These are phyloP conservation scores for Capillidium heterosporum DNA, from an alignment of 371 early-diverging fungal genomes.

Conservation along the genomic window DNA sequence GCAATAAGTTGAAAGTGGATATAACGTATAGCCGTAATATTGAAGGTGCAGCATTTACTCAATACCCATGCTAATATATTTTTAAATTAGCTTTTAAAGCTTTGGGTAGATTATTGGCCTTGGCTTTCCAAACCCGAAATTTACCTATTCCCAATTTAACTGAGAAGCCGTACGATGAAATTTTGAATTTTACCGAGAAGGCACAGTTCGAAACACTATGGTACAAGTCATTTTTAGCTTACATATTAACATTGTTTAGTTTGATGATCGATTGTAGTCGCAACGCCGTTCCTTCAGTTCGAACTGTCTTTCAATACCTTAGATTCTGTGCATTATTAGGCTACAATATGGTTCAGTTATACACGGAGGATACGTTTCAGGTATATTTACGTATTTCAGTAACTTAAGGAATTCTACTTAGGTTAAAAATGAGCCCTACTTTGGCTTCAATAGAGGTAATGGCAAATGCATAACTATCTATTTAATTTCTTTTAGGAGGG, in stretches of 20 bases:
- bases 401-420: slow-evolving; percentile 1
- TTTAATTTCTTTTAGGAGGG: slow-evolving; percentile 60
- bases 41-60: neutral
- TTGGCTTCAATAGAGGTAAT: slow-evolving; percentile 59
- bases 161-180: neutral
- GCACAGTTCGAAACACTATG: slow-evolving; percentile 1
- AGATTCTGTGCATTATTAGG: slow-evolving; percentile 63
- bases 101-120: neutral
- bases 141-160: neutral
- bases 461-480: slow-evolving; percentile 55
- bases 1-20: neutral
- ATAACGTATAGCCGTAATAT: neutral
- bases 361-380: slow-evolving; percentile 75
- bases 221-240: neutral
- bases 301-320: slow-evolving; percentile 37
- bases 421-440: slow-evolving; percentile 59
- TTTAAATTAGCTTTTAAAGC: slow-evolving; percentile 2
- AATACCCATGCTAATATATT: neutral
- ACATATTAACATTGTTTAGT: neutral
- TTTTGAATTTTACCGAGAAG: neutral
- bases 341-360: slow-evolving; percentile 64
- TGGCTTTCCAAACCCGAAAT: neutral
- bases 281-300: slow-evolving; percentile 44
- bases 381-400: slow-evolving; percentile 10
- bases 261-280: slow-evolving; percentile 76